These are phyloP conservation scores for Casuarina equisetifolia DNA, from an alignment of 306 rosid genomes.

Conservation along the genomic window DNA sequence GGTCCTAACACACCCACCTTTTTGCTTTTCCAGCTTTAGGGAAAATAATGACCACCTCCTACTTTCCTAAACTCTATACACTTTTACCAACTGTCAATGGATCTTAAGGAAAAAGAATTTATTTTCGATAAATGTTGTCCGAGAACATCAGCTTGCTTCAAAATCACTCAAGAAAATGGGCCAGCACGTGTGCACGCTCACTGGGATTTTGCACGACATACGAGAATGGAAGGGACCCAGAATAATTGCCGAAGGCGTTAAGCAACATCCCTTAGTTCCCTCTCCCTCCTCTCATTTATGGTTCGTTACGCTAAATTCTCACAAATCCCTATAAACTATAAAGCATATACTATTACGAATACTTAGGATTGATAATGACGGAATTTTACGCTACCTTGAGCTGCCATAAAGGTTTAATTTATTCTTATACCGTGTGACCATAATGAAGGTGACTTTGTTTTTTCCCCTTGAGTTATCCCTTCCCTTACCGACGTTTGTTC, in stretches of 20 bases:
- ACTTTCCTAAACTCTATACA: slow-evolving; percentile 1
- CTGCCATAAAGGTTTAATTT: slow-evolving; percentile 23
- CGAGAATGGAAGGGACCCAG: slow-evolving; percentile 25
- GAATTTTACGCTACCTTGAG: slow-evolving; percentile 47
- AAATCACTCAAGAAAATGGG: slow-evolving; percentile 51
- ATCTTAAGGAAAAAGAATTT: neutral
- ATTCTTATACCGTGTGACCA: neutral
- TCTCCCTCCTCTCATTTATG: slow-evolving; percentile 50
- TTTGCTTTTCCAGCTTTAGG: neutral
- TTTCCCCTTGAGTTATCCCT: too few relatives aligned
- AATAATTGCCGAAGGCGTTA: slow-evolving; percentile 56
- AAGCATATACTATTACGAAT: slow-evolving; percentile 5
- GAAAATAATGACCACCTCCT: slow-evolving; percentile 8
- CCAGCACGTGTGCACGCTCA: slow-evolving; percentile 53
- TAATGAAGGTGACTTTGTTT: neutral
- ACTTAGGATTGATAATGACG: slow-evolving; percentile 43
- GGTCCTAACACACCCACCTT: neutral
- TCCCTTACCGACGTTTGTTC: too few relatives aligned
- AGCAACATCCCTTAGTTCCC: slow-evolving; percentile 60
- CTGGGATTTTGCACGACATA: slow-evolving; percentile 51
- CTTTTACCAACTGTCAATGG: neutral
- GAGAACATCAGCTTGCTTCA: slow-evolving; percentile 38
- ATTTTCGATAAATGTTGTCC: neutral
- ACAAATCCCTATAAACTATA: slow-evolving; percentile 61
- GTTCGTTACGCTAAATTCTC: slow-evolving; percentile 97